Evolutionary conservation across 1,139 yeast genomes (phyloP), one percentile per base, ranked within the genome.

Genomic region (Yamadazyma dendronema): DNA sequence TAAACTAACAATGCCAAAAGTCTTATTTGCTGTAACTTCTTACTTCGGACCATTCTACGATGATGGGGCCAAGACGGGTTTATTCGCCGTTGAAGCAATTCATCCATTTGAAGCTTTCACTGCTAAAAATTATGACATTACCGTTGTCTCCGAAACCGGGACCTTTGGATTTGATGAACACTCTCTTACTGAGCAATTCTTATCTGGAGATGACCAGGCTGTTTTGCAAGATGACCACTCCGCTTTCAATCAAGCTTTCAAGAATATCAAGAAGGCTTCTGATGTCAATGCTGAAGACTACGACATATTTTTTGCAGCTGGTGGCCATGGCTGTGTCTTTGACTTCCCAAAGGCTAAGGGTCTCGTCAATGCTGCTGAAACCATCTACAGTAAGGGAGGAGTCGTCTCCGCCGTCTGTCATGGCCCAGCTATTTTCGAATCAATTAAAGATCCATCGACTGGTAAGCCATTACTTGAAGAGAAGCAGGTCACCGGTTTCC

Each of bases 361-460:
- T n/a, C 59, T 79, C 37, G 78, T 72, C 41, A 47, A 54, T 19
- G 45, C 77, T 31, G 79, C 78, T 19, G 58, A 62, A 30, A 57
- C 61, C 10, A 70, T 79, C 36, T 77, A 72, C 53, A 61, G 59
- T 30, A 59, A 68, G 26, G 75, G 74, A 25, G 84, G 84, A 33
- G 70, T 77, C 28, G 73, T 80, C 19, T 56, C 79, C 28, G 82
- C 85, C 12, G 84, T 80, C 16, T 81, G 87, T 58, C 87, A 81
- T 47, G 87, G 85, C 4, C 83, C 84, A 11, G 70, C 72, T 28
- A 65, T 79, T 43, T 73, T 81, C 40, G 72, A 65, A 26, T 65
- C 67, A 33, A 56, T 79, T 45, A 62, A 54, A 30, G 74, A 72
- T 44, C 50, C 59, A 34, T 44, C 54, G 15, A 64, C 69, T 24